Base-by-base conservation (phyloP, 257 asterid species). In the Solanum microdontum region DNA sequence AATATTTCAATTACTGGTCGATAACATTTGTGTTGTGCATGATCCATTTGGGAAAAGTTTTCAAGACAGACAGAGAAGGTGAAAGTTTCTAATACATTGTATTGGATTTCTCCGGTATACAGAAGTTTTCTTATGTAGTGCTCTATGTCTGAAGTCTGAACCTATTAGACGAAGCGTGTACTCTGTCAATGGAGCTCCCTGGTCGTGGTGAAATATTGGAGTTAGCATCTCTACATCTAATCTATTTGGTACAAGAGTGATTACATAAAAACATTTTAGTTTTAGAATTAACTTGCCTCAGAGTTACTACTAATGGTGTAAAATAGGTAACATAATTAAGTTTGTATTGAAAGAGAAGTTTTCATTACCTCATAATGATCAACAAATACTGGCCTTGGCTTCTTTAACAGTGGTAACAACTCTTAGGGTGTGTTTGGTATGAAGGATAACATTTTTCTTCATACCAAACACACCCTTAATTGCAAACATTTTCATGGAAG, bases 171-270 rank as follows among this genome's bases (percentile, higher is more conserved):
- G 98, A n/a, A 96, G 98, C 11, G 97, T 96, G 66, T 96, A 96
- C 87, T 96, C 99, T 26, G 99, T 96, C 91, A 95, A 89, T 23
- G 93, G 94, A 68, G 98, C 98, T 86, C 98, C 99, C 98, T 95
- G 32, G 30, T 28, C 30, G 30, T 28, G 30, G 30, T 28, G 30
- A 28, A 28, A 28, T 28, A 28, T 28, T 28, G 30, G 30, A 28
- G 30, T 28, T 28, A 28, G 30, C 30, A 28, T 28, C 30, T 28
- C 30, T 28, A 28, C 30, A 28, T 28, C 30, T 28, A 28, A 28
- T 28, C 30, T 28, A 36, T 79, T 79, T 79, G 37, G 15, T 79
- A 43, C 45, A 79, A 79, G 9, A 79, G n/a, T 79, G 64, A 43
- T 24, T 24, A 24, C 14, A 75, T 75, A 75, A 37, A 45, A 45